Evolutionary conservation across 108 stramenopile genomes (phyloP), one percentile per base, ranked within the genome.

Genomic region (Fragilariopsis cylindrus): DNA sequence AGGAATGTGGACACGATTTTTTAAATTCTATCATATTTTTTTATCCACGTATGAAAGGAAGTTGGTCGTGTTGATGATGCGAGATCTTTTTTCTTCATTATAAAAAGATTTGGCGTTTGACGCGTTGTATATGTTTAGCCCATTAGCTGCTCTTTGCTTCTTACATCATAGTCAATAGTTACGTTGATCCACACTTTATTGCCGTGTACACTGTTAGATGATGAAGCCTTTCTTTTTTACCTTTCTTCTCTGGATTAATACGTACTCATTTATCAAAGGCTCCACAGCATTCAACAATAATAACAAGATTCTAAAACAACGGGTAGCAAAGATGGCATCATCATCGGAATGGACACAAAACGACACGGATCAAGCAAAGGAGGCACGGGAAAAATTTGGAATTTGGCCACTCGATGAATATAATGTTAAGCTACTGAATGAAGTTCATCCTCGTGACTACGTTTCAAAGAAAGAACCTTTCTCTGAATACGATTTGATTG

Each of bases 401-500:
- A 80, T 89, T 49, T 92, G 89, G 92, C 92, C 92, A 11, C 69
- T 92, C 42, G 92, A 92, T 57, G 80, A 78, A 48, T 57, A 74
- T 81, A 92, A 92, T 75, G 84, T 79, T 49, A 60, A 45, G 6
- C 70, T 88, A 4, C 72, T 92, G 21, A 90, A 92, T 69, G 82
- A 92, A 74, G 92, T 92, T 30, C 88, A 84, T 74, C 91, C 85
- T 12, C 58, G 76, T 41, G 47, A 75, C 9, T 92, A 78, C 47
- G 41, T 86, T 18, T 74, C 85, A 43, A 54, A 71, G 39, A 48
- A 70, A 7, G 79, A 69, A 21, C 70, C 88, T 15, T 60, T 77
- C 53, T 78, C 75, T 56, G 57, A 82, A 0, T 98, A 97, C 70
- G 96, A 98, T 74, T 74, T 98, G 45, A 96, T 97, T 62, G 93